Percentiles rank a stretch among this genome's conserved stretches.
These are phyloP conservation scores for Scenedesmus sp. DNA, from an alignment of 163 green algal species.

Conservation along the genomic window DNA sequence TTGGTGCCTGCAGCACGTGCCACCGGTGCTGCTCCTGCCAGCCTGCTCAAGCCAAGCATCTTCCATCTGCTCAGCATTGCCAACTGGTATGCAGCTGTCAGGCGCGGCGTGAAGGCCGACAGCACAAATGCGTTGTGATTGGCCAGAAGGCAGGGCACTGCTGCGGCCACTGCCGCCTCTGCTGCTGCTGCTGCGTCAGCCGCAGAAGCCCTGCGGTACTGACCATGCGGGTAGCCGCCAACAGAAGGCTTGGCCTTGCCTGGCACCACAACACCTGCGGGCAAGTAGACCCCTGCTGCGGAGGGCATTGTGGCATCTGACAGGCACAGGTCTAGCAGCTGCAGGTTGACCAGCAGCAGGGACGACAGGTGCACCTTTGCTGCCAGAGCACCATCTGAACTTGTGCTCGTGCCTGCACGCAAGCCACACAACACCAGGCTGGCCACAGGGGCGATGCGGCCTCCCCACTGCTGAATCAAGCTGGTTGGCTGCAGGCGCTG, in stretches of 20 bases:
- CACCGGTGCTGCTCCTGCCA: background rate
- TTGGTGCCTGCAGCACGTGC: background rate
- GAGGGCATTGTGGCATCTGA: slow-evolving; percentile 34
- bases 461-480: slow-evolving; percentile 40
- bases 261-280: slow-evolving; percentile 4
- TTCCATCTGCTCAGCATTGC: slow-evolving; percentile 22
- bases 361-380: slow-evolving; percentile 29
- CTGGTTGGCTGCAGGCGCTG: background rate
- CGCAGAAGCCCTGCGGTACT: background rate
- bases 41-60: slow-evolving; percentile 17
- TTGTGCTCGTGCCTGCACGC: slow-evolving; percentile 25
- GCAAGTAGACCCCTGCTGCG: slow-evolving; percentile 27
- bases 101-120: slow-evolving; percentile 25
- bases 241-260: background rate
- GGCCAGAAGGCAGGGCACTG: background rate
- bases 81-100: slow-evolving; percentile 23
- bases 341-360: slow-evolving; percentile 48
- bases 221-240: background rate
- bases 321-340: slow-evolving; percentile 49
- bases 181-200: background rate
- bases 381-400: background rate
- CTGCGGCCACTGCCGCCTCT: background rate
- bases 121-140: slow-evolving; percentile 52
- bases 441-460: slow-evolving; percentile 27
- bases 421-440: slow-evolving; percentile 36